These are phyloP conservation scores for Ogataea philodendri DNA, from an alignment of 805 yeast species.

Conservation along the genomic window DNA sequence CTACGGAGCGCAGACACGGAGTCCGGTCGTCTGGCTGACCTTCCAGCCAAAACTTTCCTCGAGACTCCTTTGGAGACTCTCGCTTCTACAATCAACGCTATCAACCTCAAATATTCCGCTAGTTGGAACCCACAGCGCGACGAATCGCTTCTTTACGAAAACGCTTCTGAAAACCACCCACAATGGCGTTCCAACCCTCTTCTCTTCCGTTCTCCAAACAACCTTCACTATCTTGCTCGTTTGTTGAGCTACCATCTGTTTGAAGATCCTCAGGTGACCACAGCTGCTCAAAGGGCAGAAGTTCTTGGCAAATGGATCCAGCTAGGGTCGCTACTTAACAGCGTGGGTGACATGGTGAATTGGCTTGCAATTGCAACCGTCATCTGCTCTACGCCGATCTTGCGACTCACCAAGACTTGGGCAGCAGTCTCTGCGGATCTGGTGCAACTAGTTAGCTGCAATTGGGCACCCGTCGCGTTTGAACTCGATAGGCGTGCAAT, in stretches of 20 bases:
- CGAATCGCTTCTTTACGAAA: slow-evolving; percentile 66
- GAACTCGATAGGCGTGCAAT: slow-evolving; percentile 79
- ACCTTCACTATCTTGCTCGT: slow-evolving; percentile 77
- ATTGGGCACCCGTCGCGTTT: slow-evolving; percentile 91
- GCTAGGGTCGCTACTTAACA: slow-evolving; percentile 73
- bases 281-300: slow-evolving; percentile 52
- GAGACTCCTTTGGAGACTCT: slow-evolving; percentile 51
- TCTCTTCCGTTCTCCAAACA: slow-evolving; percentile 61
- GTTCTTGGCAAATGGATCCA: slow-evolving; percentile 80
- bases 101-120: slow-evolving; percentile 62
- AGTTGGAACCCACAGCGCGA: slow-evolving; percentile 81
- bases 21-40: slow-evolving; percentile 8
- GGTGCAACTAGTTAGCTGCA: slow-evolving; percentile 61
- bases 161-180: slow-evolving; percentile 42
- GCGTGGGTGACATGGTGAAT: slow-evolving; percentile 86
- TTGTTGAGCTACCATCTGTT: slow-evolving; percentile 69
- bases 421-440: slow-evolving; percentile 57
- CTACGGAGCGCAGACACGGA: slow-evolving; percentile 34
- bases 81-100: slow-evolving; percentile 61
- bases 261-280: slow-evolving; percentile 40
- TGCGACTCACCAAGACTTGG: slow-evolving; percentile 78
- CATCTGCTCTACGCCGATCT: slow-evolving; percentile 76
- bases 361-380: slow-evolving; percentile 90
- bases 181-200: slow-evolving; percentile 67
- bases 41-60: slow-evolving; percentile 46